phyloP scores from a whole-genome alignment of 805 yeast genomes.

The Saturnispora quitensis region DNA sequence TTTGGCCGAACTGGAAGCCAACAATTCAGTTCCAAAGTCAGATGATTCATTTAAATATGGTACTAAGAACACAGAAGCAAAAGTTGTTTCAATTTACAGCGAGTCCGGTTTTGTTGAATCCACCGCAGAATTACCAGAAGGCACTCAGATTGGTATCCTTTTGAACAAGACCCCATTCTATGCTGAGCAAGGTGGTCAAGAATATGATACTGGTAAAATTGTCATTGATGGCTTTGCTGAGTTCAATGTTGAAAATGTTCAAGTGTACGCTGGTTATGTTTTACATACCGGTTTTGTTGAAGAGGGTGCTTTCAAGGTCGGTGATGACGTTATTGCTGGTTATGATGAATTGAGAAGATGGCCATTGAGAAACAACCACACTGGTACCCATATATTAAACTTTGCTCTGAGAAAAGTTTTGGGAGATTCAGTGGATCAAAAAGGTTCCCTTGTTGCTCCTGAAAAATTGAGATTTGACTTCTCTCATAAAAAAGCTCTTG shows the following conservation, averaged over 20 bases:
- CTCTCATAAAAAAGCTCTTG: constrained; percentile 80
- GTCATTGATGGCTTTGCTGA: constrained; percentile 83
- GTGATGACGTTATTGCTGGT: constrained; percentile 70
- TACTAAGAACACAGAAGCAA: constrained; percentile 57
- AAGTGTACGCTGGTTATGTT: constrained; percentile 87
- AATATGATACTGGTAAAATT: constrained; percentile 86
- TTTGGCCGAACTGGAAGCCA: constrained; percentile 57
- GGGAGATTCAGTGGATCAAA: constrained; percentile 87
- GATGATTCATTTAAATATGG: constrained; percentile 78
- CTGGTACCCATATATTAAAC: constrained; percentile 94
- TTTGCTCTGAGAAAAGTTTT: constrained; percentile 77
- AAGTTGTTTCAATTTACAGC: constrained; percentile 61
- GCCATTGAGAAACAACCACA: constrained; percentile 96
- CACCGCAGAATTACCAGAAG: constrained; percentile 27
- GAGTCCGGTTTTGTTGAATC: constrained; percentile 59
- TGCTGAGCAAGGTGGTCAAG: constrained; percentile 99
- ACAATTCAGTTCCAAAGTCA: constrained; percentile 61
- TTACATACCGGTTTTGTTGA: constrained; percentile 82
- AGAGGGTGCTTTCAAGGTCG: constrained; percentile 66
- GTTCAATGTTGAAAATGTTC: constrained; percentile 87
- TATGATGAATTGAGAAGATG: constrained; percentile 90
- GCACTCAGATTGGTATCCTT: constrained; percentile 64
- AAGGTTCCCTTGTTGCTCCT: constrained; percentile 92
- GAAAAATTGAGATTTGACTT: constrained; percentile 95
- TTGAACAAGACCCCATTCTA: constrained; percentile 90